A percentile compares a stretch with the other conserved stretches of the same genome.
phyloP scores from a whole-genome alignment of 2,329 filamentous ascomycete species.

The Hirsutella minnesotensis region DNA sequence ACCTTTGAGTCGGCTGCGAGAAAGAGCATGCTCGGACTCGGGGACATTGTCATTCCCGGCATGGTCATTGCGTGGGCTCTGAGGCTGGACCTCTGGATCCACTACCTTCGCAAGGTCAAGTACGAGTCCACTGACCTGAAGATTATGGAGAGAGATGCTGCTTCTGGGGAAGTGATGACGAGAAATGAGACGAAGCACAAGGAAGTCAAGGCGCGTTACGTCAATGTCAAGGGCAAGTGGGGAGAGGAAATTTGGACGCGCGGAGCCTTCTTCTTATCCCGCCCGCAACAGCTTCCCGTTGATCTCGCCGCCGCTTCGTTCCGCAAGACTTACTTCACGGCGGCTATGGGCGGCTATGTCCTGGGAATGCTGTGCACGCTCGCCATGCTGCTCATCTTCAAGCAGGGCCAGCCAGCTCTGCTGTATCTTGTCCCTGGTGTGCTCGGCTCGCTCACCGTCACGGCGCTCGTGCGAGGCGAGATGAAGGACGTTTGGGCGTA shows the following conservation, averaged over 20 bases:
- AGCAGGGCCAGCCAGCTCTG: conserved; percentile 79
- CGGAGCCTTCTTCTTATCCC: conserved; percentile 13
- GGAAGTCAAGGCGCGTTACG: conserved; percentile 38
- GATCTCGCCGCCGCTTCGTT: conserved; percentile 41
- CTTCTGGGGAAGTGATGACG: conserved; percentile 21
- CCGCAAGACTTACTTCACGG: conserved; percentile 74
- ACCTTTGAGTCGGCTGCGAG: conserved; percentile 60
- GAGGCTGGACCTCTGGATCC: conserved; percentile 80
- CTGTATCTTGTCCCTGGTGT: conserved; percentile 88
- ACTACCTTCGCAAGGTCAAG: conserved; percentile 60
- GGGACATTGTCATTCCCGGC: conserved; percentile 88
- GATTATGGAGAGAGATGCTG: conserved; percentile 19
- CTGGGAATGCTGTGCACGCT: conserved; percentile 68
- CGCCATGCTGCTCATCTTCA: conserved; percentile 62
- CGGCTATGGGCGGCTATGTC: conserved; percentile 65
- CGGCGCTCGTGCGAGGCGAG: conserved; percentile 60
- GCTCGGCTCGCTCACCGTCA: conserved; percentile 61
- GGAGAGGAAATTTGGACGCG: conserved; percentile 72
- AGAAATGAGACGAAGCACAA: conserved; percentile 28
- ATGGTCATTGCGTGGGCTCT: conserved; percentile 82
- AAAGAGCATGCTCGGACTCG: conserved; percentile 73
- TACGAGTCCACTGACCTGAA: conserved; percentile 23
- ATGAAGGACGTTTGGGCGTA: conserved; percentile 67
- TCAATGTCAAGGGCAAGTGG: conserved; percentile 60
- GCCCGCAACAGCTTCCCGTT: conserved; percentile 13